Evolutionary conservation across 345 rosid species (phyloP).

Genomic region (Durio zibethinus): DNA sequence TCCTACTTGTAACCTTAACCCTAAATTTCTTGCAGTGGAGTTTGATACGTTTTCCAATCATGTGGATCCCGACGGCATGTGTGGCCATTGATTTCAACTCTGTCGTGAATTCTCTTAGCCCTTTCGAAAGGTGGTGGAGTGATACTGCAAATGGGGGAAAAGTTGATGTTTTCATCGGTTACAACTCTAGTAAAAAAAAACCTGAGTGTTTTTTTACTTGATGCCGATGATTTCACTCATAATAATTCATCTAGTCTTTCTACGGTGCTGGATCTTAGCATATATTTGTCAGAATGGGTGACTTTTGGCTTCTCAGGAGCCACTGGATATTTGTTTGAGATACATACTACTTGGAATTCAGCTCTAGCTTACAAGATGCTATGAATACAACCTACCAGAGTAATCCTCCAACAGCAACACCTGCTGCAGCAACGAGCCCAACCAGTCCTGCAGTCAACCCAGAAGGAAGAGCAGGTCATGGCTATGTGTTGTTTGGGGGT

Average conservation of each 20-base stretch:
- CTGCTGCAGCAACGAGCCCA: background rate
- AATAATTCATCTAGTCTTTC: slow-evolving; percentile 31
- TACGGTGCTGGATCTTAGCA: slow-evolving; percentile 34
- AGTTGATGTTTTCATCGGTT: slow-evolving; percentile 26
- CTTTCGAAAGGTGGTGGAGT: background rate
- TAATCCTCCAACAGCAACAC: background rate
- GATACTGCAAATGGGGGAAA: background rate
- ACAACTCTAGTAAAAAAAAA: slow-evolving; percentile 37
- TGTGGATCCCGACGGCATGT: slow-evolving; percentile 22
- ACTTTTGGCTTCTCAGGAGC: slow-evolving; percentile 49
- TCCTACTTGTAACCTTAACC: background rate
- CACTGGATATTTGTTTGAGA: background rate
- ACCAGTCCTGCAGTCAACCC: background rate
- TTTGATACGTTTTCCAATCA: slow-evolving; percentile 13
- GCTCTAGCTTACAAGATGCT: background rate
- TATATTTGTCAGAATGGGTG: slow-evolving; percentile 38
- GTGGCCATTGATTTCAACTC: slow-evolving; percentile 40
- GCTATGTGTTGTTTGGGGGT: background rate
- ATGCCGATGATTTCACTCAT: slow-evolving; percentile 7
- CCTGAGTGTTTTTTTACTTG: slow-evolving; percentile 41
- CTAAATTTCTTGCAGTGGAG: slow-evolving; percentile 34
- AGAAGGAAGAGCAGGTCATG: background rate
- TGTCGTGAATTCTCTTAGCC: background rate
- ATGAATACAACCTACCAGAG: background rate
- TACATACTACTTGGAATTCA: slow-evolving; percentile 36